Conservation (phyloP, 2,329 filamentous ascomycete species). For the Sporothrix brasiliensis region DNA sequence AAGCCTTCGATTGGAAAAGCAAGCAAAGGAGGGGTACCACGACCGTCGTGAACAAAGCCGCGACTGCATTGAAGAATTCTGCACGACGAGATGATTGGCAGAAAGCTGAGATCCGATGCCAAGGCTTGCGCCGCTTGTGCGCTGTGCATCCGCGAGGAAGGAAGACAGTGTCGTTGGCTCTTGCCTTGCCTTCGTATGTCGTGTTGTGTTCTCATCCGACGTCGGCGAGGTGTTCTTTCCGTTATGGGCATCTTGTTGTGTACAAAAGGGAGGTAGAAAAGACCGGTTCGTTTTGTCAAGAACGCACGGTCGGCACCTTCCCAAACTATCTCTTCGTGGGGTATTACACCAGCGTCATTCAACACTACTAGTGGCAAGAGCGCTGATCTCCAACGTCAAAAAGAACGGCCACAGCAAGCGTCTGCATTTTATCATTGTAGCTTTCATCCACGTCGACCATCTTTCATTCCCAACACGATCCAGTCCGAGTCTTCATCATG, state of each 20-base stretch:
- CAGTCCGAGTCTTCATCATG: slow-evolving; percentile 38
- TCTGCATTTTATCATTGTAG: background rate
- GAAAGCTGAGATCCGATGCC: background rate
- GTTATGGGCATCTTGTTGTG: background rate
- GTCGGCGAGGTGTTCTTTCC: slow-evolving; percentile 21
- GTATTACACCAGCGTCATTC: background rate
- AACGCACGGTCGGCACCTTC: background rate
- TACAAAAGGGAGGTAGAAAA: background rate
- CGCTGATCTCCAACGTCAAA: background rate
- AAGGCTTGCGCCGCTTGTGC: background rate
- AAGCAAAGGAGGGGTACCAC: background rate
- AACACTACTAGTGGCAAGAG: slow-evolving; percentile 4
- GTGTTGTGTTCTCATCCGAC: background rate
- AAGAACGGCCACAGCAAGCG: background rate
- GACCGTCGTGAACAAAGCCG: background rate
- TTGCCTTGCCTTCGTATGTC: background rate
- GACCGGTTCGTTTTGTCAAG: background rate
- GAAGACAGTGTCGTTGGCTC: background rate
- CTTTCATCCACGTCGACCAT: background rate
- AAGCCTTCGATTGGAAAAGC: background rate
- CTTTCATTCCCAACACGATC: background rate
- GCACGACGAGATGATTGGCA: background rate
- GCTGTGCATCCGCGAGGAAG: background rate
- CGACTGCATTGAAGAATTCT: background rate
- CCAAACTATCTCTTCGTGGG: background rate